Base-by-base conservation (phyloP, 768 basidiomycete species). In the Termitomyces sp. region DNA sequence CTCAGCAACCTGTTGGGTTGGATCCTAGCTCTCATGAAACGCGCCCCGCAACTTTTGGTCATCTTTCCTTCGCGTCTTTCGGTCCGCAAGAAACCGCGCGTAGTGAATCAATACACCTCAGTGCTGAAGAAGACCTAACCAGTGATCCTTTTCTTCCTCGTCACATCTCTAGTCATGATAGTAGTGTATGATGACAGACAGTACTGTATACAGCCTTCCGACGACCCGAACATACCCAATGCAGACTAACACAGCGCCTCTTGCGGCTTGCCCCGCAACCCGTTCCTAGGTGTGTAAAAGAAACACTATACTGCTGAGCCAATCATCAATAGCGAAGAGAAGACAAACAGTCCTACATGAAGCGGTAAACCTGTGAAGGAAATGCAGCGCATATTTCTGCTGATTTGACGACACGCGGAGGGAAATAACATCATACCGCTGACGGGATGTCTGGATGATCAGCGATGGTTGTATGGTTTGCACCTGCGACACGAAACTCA, bases 301-400 rank as follows among this genome's bases (percentile, higher is more conserved):
- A n/a, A 35, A 40, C 6, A 13, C 35, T 33, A 38, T 32, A 38
- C 4, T 11, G 15, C 38, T 57, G 7, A 44, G 40, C n/a, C 46
- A 22, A 12, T 32, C 8, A 18, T 33, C 32, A n/a, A 28, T 4
- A 36, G 3, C 18, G n/a, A 16, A 28, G 46, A 13, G 6, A 7
- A 52, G 7, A 6, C 15, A 42, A 15, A 57, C 63, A 42, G n/a
- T n/a, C n/a, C 57, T 39, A 65, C 63, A 64, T 20, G 60, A 61
- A 15, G 61, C 50, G 12, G 57, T 55, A 36, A 63, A 61, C 42
- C 61, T 57, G 28, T 60, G 56, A 3, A 66, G n/a, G 22, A 66
- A 58, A 60, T 66, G 66, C 28, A 65, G 53, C 16, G 66, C 63
- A 42, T 66, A 66, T 58, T 62, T 65, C 38, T 66, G 66, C 46